Percentiles rank a stretch among this genome's conserved stretches.
These are phyloP conservation scores for Fraxinus greggii DNA, from an alignment of 305 asterid species.

Conservation along the genomic window DNA sequence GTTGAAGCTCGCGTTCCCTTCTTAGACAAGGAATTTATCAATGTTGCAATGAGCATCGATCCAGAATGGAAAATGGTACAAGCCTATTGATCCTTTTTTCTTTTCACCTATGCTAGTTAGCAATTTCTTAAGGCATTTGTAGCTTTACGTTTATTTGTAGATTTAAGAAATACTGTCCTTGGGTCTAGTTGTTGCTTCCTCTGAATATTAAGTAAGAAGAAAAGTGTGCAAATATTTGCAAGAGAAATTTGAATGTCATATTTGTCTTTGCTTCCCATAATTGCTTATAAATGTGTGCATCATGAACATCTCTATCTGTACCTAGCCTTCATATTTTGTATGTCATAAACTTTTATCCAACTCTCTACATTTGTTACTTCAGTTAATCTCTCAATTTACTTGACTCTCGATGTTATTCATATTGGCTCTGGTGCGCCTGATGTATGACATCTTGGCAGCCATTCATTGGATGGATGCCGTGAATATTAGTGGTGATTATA, in stretches of 20 bases:
- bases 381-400: background rate
- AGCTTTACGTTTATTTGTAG: background rate
- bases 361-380: background rate
- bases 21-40: constrained; percentile 91
- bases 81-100: constrained; percentile 14
- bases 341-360: background rate
- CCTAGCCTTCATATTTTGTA: background rate
- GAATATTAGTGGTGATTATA: background rate
- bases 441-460: background rate
- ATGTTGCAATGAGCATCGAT: constrained; percentile 86
- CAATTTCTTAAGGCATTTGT: background rate
- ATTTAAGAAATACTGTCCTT: background rate
- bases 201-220: background rate
- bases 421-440: background rate
- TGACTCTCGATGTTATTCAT: background rate
- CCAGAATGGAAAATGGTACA: constrained; percentile 97
- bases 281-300: background rate
- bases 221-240: background rate
- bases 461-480: background rate
- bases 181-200: background rate
- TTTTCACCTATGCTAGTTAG: background rate
- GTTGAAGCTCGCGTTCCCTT: constrained; percentile 99
- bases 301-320: background rate
- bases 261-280: background rate
- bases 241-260: background rate